Percentiles rank a stretch among this genome's conserved stretches.
Evolutionary conservation across 2,329 filamentous ascomycete genomes (phyloP).

Genomic region (Cladosporium sp.): DNA sequence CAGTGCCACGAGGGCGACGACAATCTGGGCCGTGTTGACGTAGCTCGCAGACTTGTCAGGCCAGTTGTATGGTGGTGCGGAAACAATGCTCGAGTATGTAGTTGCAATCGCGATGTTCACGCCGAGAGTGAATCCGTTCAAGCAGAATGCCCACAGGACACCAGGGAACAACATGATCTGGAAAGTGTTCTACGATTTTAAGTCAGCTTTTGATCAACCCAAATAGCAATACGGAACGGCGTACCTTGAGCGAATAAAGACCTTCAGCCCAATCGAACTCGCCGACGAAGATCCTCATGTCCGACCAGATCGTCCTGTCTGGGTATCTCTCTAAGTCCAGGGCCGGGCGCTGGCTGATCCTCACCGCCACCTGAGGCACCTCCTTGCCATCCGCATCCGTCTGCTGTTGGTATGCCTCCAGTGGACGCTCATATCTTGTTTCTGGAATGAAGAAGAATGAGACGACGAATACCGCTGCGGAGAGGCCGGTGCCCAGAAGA

Average conservation of each 20-base stretch:
- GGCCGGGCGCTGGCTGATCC: constrained; percentile 24
- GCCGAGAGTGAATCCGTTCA: constrained; percentile 44
- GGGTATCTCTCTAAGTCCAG: constrained; percentile 42
- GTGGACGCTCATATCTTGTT: constrained; percentile 44
- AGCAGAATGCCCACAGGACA: constrained; percentile 43
- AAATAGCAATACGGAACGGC: not conserved
- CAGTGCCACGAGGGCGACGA: constrained; percentile 41
- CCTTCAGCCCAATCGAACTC: constrained; percentile 42
- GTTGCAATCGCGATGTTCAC: constrained; percentile 47
- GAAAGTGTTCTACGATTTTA: constrained; percentile 23
- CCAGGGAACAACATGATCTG: constrained; percentile 40
- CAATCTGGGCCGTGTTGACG: constrained; percentile 44
- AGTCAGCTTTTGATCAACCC: not conserved
- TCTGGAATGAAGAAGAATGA: constrained; percentile 46
- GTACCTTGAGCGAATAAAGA: constrained; percentile 30
- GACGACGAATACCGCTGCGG: constrained; percentile 37
- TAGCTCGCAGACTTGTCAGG: constrained; percentile 32
- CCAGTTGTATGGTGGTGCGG: constrained; percentile 42
- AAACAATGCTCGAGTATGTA: constrained; percentile 43
- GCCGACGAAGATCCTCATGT: constrained; percentile 45
- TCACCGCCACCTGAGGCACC: constrained; percentile 22
- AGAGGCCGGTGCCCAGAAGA: constrained; percentile 41
- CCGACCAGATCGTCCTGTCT: constrained; percentile 39
- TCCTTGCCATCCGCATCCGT: constrained; percentile 21
- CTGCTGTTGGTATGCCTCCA: constrained; percentile 40